Percentiles rank a stretch among this genome's conserved stretches.
Conservation (phyloP, 164 flowering plant species). For the Protea cynaroides region DNA sequence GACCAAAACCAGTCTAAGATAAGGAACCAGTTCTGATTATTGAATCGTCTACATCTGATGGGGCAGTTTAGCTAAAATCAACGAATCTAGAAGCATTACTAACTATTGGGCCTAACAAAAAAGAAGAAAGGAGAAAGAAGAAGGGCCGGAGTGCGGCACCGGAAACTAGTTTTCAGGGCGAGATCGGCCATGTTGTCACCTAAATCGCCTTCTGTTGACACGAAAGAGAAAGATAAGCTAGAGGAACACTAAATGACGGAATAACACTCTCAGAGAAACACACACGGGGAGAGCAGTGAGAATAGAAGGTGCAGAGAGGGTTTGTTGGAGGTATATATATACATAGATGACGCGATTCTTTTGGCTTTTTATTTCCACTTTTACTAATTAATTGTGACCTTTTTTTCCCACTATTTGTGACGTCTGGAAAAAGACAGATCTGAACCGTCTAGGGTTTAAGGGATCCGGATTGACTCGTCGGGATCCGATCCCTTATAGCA, state of each 20-base stretch:
- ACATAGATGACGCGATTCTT: slow-evolving; percentile 1
- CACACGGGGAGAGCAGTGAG: neutral
- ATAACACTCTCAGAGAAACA: too few species aligned
- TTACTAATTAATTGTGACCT: neutral
- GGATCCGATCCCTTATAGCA: too few species aligned
- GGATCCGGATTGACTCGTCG: too few species aligned
- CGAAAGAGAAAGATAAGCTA: too few species aligned
- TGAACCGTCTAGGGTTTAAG: too few species aligned
- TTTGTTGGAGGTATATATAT: neutral
- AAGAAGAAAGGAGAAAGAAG: neutral
- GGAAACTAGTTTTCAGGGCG: neutral
- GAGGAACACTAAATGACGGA: too few species aligned
- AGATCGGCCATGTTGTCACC: slow-evolving; percentile 3
- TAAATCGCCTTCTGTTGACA: neutral
- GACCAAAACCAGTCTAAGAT: neutral
- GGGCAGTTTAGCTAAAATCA: neutral
- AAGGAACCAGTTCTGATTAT: too few species aligned
- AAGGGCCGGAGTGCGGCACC: neutral
- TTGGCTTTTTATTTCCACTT: neutral
- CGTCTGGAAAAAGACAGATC: too few species aligned
- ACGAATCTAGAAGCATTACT: neutral
- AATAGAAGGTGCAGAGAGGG: neutral
- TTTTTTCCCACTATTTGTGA: too few species aligned
- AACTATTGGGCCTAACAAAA: neutral
- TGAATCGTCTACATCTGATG: too few species aligned